phyloP scores from a whole-genome alignment of 441 rosid species.

The Populus tomentosa region DNA sequence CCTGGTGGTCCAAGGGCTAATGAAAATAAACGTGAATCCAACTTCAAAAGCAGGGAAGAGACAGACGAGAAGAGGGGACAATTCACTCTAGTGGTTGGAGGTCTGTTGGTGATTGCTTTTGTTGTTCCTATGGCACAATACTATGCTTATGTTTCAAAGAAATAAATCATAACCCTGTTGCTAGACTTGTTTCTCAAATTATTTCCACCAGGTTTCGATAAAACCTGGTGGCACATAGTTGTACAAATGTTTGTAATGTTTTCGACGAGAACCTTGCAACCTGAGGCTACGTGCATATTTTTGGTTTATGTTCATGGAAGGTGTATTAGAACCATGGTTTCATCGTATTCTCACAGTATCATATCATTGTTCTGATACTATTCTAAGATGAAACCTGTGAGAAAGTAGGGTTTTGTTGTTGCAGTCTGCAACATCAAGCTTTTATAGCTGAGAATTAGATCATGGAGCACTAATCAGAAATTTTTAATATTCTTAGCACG shows the following conservation, averaged over 20 bases:
- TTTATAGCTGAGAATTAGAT: background rate
- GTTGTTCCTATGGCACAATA: constrained; percentile 98
- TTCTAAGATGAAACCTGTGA: background rate
- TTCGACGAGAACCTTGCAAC: constrained; percentile 25
- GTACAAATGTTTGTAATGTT: constrained; percentile 27
- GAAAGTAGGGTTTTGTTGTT: background rate
- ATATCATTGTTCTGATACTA: background rate
- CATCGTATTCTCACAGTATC: background rate
- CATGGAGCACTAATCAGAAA: constrained; percentile 2
- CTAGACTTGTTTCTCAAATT: constrained; percentile 8
- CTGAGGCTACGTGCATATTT: constrained; percentile 20
- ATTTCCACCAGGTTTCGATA: constrained; percentile 3
- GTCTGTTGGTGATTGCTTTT: constrained; percentile 84
- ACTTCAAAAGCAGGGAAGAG: constrained; percentile 82
- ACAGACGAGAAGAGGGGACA: constrained; percentile 96
- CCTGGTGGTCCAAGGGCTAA: constrained; percentile 69
- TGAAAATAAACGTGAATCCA: constrained; percentile 84
- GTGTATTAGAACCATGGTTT: constrained; percentile 2
- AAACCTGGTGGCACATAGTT: constrained; percentile 15
- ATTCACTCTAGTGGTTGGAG: constrained; percentile 90
- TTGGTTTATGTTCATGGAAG: constrained; percentile 17
- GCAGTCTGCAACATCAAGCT: background rate
- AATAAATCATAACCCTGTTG: constrained; percentile 30
- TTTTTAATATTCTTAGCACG: background rate
- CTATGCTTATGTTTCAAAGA: constrained; percentile 86